These are phyloP conservation scores for Hippophae tibetana DNA, from an alignment of 306 rosid species.

Conservation along the genomic window DNA sequence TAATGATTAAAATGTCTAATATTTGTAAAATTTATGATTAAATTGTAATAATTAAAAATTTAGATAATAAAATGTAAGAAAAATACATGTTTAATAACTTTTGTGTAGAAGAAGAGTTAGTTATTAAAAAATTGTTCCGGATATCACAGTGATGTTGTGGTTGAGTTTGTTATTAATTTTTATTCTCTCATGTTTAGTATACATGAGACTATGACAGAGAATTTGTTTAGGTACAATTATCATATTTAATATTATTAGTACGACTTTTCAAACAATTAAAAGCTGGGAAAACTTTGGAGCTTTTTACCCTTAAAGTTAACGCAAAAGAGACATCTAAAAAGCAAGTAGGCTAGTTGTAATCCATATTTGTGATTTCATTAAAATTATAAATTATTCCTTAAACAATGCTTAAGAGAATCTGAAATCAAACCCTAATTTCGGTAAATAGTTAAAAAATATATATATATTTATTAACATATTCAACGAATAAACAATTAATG, in stretches of 20 bases:
- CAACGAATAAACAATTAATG: background rate
- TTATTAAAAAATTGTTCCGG: too few species aligned
- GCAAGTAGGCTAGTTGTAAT: background rate
- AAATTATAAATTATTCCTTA: background rate
- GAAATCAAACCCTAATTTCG: too few species aligned
- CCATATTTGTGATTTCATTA: background rate
- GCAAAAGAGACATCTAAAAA: background rate
- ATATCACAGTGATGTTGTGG: too few species aligned
- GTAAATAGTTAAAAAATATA: too few species aligned
- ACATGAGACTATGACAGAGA: background rate
- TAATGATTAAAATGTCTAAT: too few species aligned
- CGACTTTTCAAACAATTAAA: background rate
- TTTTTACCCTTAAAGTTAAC: slow-evolving; percentile 2
- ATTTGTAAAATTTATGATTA: too few species aligned
- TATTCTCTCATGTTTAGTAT: too few species aligned
- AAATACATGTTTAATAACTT: too few species aligned
- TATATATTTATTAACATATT: background rate
- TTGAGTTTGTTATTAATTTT: too few species aligned
- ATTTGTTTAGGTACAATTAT: background rate
- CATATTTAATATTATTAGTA: background rate
- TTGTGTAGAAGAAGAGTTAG: too few species aligned
- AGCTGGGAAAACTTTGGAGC: background rate
- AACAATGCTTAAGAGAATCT: background rate
- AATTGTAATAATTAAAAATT: too few species aligned
- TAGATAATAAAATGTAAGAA: too few species aligned